Evolutionary conservation across 129 eudicot species (phyloP).

Genomic region (Saussurea involucrata): DNA sequence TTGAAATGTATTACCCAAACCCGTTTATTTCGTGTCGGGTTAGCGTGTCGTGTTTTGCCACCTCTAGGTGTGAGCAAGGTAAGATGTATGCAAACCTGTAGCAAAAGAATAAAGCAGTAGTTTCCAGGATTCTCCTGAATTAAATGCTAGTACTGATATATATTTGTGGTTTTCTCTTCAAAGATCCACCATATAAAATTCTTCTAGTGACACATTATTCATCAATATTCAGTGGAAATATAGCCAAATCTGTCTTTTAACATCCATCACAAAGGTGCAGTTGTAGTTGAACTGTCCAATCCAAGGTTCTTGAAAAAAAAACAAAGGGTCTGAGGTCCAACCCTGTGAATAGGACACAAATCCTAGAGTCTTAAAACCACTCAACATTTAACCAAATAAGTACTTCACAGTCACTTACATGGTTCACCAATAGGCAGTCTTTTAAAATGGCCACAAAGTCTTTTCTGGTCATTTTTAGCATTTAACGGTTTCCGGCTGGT

Average conservation of each 20-base stretch:
- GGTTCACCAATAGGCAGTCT: slow-evolving; percentile 32
- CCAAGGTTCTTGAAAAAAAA: slow-evolving; percentile 9
- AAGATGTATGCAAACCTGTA: too few relatives aligned
- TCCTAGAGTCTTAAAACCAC: slow-evolving; percentile 16
- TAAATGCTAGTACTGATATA: too few relatives aligned
- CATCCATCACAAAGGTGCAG: slow-evolving; percentile 27
- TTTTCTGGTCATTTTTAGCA: neutral
- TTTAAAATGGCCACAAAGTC: slow-evolving; percentile 7
- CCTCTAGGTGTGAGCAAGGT: too few relatives aligned
- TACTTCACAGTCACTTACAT: slow-evolving; percentile 20
- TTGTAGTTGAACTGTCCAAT: slow-evolving; percentile 15
- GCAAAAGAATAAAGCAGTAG: too few relatives aligned
- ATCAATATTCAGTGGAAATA: slow-evolving; percentile 16
- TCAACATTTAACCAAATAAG: slow-evolving; percentile 17
- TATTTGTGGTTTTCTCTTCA: neutral
- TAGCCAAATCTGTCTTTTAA: slow-evolving; percentile 20
- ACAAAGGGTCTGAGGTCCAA: slow-evolving; percentile 7
- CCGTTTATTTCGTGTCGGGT: too few relatives aligned
- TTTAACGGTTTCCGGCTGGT: slow-evolving; percentile 17
- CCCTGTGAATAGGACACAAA: slow-evolving; percentile 16
- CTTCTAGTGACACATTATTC: slow-evolving; percentile 13
- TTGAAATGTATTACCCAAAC: too few relatives aligned
- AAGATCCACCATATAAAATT: neutral
- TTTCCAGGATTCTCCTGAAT: too few relatives aligned
- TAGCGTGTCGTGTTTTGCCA: too few relatives aligned